Evolutionary conservation across 2,329 filamentous ascomycete genomes (phyloP).

Genomic region (Colletotrichum sp.): DNA sequence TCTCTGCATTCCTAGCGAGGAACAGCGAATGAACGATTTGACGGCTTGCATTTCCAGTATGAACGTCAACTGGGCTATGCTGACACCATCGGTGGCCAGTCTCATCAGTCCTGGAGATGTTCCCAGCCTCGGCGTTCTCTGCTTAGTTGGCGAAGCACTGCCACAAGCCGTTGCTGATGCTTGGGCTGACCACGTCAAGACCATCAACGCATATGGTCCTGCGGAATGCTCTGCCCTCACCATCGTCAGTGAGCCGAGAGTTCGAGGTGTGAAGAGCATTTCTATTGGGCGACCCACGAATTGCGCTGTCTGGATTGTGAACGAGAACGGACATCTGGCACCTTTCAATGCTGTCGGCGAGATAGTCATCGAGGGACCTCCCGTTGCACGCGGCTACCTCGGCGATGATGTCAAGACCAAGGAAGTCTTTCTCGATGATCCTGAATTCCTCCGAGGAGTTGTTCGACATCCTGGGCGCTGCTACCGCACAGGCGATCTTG

Average conservation of each 20-base stretch:
- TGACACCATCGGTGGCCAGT: slow-evolving; percentile 18
- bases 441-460: background rate
- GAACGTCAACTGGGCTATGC: slow-evolving; percentile 7
- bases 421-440: background rate
- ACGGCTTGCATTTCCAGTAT: background rate
- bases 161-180: slow-evolving; percentile 9
- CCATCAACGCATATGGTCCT: slow-evolving; percentile 23
- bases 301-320: slow-evolving; percentile 28
- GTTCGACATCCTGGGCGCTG: background rate
- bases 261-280: background rate
- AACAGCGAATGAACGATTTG: slow-evolving; percentile 36
- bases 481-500: slow-evolving; percentile 13
- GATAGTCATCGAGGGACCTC: slow-evolving; percentile 29
- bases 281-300: background rate
- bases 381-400: slow-evolving; percentile 24
- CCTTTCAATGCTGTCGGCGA: slow-evolving; percentile 29
- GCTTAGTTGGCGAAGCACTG: slow-evolving; percentile 17
- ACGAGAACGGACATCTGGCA: slow-evolving; percentile 21
- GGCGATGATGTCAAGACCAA: background rate
- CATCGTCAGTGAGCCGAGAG: background rate
- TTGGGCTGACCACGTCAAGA: slow-evolving; percentile 19
- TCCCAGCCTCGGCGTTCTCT: background rate
- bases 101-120: slow-evolving; percentile 6
- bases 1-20: slow-evolving; percentile 40
- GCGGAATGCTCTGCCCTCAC: slow-evolving; percentile 23